Base-by-base conservation (phyloP, 1,284 basidiomycete species). In the Ganoderma resinaceum region DNA sequence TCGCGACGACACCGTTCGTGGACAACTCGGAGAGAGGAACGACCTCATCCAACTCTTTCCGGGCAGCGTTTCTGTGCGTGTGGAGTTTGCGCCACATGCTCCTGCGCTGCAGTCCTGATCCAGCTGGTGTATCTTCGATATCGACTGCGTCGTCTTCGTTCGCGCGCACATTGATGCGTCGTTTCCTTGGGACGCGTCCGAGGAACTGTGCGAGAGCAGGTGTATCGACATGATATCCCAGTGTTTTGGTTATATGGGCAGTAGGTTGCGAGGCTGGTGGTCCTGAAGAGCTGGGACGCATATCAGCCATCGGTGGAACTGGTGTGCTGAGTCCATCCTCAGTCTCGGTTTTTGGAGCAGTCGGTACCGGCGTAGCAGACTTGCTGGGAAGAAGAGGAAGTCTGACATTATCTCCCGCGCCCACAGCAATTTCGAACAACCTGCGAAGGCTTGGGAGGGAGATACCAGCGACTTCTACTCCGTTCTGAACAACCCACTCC, bases 121-220 rank as follows among this genome's bases (percentile, higher is more conserved):
- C 63, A 26, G 35, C 42, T 7, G 38, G 60, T 5, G 70, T 71
- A 29, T 74, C 73, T 16, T 79, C 80, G 43, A 91, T 81, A 66
- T 88, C 82, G 29, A 89, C 80, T 14, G 79, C 77, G n/a, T 80
- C 78, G 65, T 86, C 83, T 43, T 80, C 74, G 65, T 86, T 80
- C 52, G 85, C 81, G 73, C 84, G 83, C 14, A 85, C 83, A 65
- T 85, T 84, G 69, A 94, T 90, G 53, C 82, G 80, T 55, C 90
- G 85, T 65, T 86, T 84, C 70, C 83, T 85, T 0, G 85, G 83
- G 33, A 83, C 80, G 73, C 88, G 87, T 6, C 91, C 91, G 5
- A 94, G 82, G 75, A 92, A 92, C 2, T 84, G 86, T 3, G 92
- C 92, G 42, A 94, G 83, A 3, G 90, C 89, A 31, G 91, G 89